Evolutionary conservation across 176 grass and related monocot species (phyloP).

Genomic region (Miscanthus lutarioriparius): DNA sequence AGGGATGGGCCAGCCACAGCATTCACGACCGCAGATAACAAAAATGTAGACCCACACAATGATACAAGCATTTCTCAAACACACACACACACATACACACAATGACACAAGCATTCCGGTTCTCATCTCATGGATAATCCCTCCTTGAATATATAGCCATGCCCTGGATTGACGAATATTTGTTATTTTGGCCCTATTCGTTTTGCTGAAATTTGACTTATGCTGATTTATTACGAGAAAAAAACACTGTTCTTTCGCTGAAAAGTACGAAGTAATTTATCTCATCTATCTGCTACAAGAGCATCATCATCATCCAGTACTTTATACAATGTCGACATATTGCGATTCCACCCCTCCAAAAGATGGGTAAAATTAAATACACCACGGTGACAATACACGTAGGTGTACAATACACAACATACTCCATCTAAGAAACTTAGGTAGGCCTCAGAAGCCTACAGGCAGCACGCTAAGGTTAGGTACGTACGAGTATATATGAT

Average conservation of each 20-base stretch:
- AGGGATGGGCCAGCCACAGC: not conserved
- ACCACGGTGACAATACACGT: not conserved
- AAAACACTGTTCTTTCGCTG: too few relatives aligned
- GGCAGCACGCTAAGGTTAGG: conserved; percentile 20
- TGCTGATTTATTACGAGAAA: too few relatives aligned
- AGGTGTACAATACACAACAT: not conserved
- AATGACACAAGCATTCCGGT: not conserved
- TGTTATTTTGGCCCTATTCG: not conserved
- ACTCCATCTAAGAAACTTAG: not conserved
- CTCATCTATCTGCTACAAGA: not conserved
- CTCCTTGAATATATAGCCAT: not conserved
- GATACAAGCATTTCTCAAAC: not conserved
- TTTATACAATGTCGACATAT: conserved; percentile 1
- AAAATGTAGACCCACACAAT: not conserved
- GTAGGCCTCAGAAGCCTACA: not conserved
- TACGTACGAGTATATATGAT: not conserved
- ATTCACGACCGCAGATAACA: not conserved
- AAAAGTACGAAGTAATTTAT: too few relatives aligned
- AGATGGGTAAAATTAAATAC: not conserved
- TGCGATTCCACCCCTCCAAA: not conserved
- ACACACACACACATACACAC: too few relatives aligned
- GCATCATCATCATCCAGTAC: not conserved
- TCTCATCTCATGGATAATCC: not conserved
- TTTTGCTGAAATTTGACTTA: too few relatives aligned
- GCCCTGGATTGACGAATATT: not conserved